Evolutionary conservation across 2,329 filamentous ascomycete species (phyloP).

Genomic region (Furcasterigmium sp.): DNA sequence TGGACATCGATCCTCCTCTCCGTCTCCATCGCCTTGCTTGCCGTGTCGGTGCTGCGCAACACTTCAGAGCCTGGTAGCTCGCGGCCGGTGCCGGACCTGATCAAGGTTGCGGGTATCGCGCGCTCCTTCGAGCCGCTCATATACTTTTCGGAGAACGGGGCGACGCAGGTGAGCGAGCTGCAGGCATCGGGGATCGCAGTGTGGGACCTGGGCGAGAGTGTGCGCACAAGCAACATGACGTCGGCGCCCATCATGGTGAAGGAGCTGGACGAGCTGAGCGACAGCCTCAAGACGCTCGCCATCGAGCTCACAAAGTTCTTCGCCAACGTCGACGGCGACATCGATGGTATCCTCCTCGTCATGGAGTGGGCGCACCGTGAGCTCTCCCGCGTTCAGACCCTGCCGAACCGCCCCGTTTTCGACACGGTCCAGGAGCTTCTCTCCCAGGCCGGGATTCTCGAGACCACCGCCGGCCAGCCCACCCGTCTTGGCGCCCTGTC

Average conservation of each 20-base stretch:
- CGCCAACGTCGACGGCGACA: slow-evolving; percentile 85
- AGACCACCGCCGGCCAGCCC: slow-evolving; percentile 48
- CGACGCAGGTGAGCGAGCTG: slow-evolving; percentile 78
- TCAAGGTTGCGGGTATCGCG: slow-evolving; percentile 85
- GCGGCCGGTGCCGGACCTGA: slow-evolving; percentile 72
- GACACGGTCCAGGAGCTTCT: slow-evolving; percentile 80
- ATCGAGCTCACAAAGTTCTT: slow-evolving; percentile 89
- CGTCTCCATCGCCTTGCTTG: slow-evolving; percentile 55
- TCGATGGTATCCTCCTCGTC: slow-evolving; percentile 86
- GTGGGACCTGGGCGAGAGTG: slow-evolving; percentile 89
- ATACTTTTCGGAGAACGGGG: slow-evolving; percentile 87
- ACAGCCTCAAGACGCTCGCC: slow-evolving; percentile 77
- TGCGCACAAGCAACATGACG: slow-evolving; percentile 85
- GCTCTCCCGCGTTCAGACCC: slow-evolving; percentile 61
- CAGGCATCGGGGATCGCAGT: slow-evolving; percentile 91
- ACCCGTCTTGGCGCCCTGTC: slow-evolving; percentile 66
- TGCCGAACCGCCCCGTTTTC: slow-evolving; percentile 61
- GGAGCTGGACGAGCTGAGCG: slow-evolving; percentile 79
- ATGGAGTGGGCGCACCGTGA: slow-evolving; percentile 96
- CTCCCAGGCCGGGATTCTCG: slow-evolving; percentile 56
- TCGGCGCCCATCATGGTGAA: slow-evolving; percentile 80
- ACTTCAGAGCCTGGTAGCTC: slow-evolving; percentile 64
- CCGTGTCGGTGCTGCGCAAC: slow-evolving; percentile 58
- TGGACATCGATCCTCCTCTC: slow-evolving; percentile 63
- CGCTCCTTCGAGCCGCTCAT: slow-evolving; percentile 92